Evolutionary conservation across 148 eudicot genomes (phyloP), one percentile per base, ranked within the genome.

Genomic region (Salicornia ramosissima): DNA sequence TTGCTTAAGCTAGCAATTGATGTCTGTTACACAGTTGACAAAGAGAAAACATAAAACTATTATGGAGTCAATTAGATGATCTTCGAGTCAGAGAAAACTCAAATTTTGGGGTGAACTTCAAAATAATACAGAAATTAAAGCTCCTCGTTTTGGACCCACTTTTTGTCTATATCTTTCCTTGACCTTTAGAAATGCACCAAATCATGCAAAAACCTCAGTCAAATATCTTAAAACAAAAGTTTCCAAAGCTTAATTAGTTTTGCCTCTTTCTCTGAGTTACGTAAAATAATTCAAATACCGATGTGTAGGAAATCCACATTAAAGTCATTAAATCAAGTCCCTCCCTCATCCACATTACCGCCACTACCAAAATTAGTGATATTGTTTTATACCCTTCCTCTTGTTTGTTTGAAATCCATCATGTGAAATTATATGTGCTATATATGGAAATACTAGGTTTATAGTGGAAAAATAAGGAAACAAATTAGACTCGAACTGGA

Each of bases 181-280:
- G 42, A 74, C 52, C 53, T 55, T 74, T 67, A 34, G 39, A 57
- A 57, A 66, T 57, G 33, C 52, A 45, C 55, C 33, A 55, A 55
- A 10, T 53, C 57, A 68, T 72, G 68, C 66, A 57, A 52, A n/a
- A 66, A 66, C 59, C 71, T 64, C 45, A 61, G 78, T 75, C 78
- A 75, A n/a, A 69, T 75, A 69, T 52, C 78, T 75, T 69, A 34
- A 43, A 75, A 62, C 69, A 45, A 61, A 75, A 75, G 78, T 69
- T 74, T 29, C 42, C 50, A 24, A 30, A 21, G 66, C 31, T 49
- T 21, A 22, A 4, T 36, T 36, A 22, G 10, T 42, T n/a, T 47
- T 49, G 42, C 57, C 10, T 52, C 54, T 40, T 66, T 30, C 40
- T 46, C 28, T 67, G 70, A 30, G 40, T 49, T 31, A 49, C 16